phyloP scores from a whole-genome alignment of 2,329 filamentous ascomycete species.

The Aspergillus aculeatus region DNA sequence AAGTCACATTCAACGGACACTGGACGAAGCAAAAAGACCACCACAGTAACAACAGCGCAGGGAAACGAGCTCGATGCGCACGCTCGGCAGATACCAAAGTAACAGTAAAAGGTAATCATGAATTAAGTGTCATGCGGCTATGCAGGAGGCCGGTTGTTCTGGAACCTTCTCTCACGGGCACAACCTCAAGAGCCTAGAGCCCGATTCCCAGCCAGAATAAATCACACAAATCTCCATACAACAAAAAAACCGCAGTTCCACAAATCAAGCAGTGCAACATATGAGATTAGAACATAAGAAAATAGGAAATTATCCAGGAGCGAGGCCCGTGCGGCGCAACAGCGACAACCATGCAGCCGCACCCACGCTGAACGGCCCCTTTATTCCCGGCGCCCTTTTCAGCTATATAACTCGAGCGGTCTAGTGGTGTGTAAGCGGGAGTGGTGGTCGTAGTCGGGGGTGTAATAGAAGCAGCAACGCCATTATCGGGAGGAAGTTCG shows the following conservation, averaged over 20 bases:
- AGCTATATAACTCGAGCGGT: not conserved
- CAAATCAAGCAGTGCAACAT: not conserved
- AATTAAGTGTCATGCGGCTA: not conserved
- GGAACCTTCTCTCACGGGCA: not conserved
- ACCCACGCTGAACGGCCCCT: not conserved
- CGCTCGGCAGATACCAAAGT: not conserved
- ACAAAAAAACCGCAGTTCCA: not conserved
- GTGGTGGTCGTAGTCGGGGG: not conserved
- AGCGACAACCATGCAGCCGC: not conserved
- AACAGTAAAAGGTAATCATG: not conserved
- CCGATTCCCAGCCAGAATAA: not conserved
- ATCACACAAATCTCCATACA: not conserved
- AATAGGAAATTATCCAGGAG: not conserved
- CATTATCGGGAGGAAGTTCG: slow-evolving; percentile 1
- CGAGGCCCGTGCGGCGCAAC: not conserved
- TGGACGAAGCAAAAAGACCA: not conserved
- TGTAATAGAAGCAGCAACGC: not conserved
- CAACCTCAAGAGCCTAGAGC: not conserved
- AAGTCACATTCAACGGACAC: not conserved
- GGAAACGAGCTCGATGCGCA: not conserved
- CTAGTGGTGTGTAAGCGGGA: not conserved
- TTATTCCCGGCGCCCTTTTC: not conserved
- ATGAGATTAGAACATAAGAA: not conserved
- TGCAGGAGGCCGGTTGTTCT: not conserved
- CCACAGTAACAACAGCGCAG: not conserved